Conservation (phyloP, 805 yeast species). For the Ogataea minuta region DNA sequence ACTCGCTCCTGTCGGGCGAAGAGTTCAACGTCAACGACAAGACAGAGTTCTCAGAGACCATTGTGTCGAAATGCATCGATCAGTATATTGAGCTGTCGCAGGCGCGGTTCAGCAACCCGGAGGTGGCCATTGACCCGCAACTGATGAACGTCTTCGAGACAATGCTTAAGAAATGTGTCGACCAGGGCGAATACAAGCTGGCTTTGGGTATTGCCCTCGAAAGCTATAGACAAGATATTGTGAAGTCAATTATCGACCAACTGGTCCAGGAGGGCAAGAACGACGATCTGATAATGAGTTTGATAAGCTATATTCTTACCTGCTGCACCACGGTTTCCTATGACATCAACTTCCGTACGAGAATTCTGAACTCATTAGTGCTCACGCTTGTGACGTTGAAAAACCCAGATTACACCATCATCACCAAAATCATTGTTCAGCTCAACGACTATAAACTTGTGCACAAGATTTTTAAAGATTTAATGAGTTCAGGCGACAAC, state of each 20-base stretch:
- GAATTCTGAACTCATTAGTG: conserved; percentile 62
- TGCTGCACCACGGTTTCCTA: conserved; percentile 67
- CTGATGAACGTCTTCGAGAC: conserved; percentile 72
- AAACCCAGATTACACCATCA: conserved; percentile 76
- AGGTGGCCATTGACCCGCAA: conserved; percentile 51
- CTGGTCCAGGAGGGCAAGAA: conserved; percentile 35
- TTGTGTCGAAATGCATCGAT: conserved; percentile 89
- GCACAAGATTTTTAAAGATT: conserved; percentile 59
- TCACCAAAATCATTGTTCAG: conserved; percentile 84
- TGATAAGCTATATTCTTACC: conserved; percentile 72
- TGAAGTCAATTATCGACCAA: conserved; percentile 52
- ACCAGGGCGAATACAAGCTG: conserved; percentile 66
- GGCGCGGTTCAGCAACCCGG: conserved; percentile 36
- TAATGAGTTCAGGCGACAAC: conserved; percentile 43
- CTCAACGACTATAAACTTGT: conserved; percentile 77
- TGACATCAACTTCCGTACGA: conserved; percentile 63
- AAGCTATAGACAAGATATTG: conserved; percentile 80
- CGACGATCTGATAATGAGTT: conserved; percentile 52
- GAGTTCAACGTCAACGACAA: conserved; percentile 72
- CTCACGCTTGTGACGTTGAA: conserved; percentile 53
- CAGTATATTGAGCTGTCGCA: conserved; percentile 70
- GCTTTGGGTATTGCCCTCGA: conserved; percentile 92
- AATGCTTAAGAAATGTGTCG: conserved; percentile 81
- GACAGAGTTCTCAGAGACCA: conserved; percentile 89
- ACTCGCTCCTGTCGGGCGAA: conserved; percentile 80